phyloP scores from a whole-genome alignment of 129 eudicot species.

The Lonicera japonica region DNA sequence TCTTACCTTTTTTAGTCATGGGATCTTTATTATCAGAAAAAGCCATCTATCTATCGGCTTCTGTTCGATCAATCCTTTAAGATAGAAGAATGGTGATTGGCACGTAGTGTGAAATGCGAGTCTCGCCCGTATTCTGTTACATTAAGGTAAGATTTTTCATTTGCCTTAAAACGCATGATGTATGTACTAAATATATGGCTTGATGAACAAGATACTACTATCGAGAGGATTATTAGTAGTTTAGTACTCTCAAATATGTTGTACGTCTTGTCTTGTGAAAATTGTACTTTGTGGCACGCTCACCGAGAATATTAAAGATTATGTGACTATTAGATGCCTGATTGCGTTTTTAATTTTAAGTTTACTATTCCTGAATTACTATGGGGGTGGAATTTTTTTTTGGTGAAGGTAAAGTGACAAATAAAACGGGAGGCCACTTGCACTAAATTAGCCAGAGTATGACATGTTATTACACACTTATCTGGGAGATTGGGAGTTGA shows the following conservation, averaged over 20 bases:
- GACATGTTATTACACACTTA: no score
- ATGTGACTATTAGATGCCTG: no score
- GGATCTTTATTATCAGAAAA: slow-evolving; percentile 14
- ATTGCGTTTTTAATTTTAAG: no score
- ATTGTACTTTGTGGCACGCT: neutral
- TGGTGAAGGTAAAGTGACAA: no score
- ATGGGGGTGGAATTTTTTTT: no score
- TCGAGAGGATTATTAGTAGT: slow-evolving; percentile 2
- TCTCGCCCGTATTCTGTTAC: slow-evolving; percentile 10
- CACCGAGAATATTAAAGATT: no score
- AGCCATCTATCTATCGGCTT: neutral
- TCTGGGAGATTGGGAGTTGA: no score
- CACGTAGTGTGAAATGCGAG: slow-evolving; percentile 17
- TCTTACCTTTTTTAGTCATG: slow-evolving; percentile 30
- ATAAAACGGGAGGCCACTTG: no score
- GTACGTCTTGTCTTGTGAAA: neutral
- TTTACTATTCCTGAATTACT: no score
- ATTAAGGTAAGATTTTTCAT: slow-evolving; percentile 11
- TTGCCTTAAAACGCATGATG: slow-evolving; percentile 2
- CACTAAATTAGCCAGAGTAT: no score
- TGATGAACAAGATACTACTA: slow-evolving; percentile 10
- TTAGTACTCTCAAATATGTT: neutral
- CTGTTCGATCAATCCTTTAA: slow-evolving; percentile 22
- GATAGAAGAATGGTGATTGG: slow-evolving; percentile 25
- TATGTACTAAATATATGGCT: slow-evolving; percentile 21